Base-by-base conservation (phyloP, 805 yeast species). In the Metschnikowia similis region DNA sequence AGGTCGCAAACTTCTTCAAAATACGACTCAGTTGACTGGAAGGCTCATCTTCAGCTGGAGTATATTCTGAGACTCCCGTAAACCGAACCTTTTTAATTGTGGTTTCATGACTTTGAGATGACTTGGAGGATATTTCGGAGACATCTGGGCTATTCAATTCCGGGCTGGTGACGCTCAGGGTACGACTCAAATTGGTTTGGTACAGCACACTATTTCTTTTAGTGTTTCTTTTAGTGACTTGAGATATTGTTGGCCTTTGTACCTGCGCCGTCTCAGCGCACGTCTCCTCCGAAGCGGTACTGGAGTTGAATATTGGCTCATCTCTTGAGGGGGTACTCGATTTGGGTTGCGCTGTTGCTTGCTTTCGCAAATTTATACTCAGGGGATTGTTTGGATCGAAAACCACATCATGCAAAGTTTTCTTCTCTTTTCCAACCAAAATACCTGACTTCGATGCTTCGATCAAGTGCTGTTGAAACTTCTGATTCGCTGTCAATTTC, bases 21-120 rank as follows among this genome's bases (percentile, higher is more conserved):
- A 74, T 66, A 21, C 63, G 60, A 47, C 63, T 63, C 3, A 74
- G 60, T 47, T 70, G 71, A 39, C 61, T 64, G 8, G 81, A 68
- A 1, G 84, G 84, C 0, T 79, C 80, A 62, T 80, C 85, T 59
- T 80, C 85, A 6, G 73, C 79, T 32, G 74, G 80, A 2, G 73
- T 58, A 49, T 77, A 80, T 45, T 71, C 77, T 0, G 79, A 71
- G 5, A 80, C 83, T 0, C 83, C 84, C 4, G 66, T 65, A 53
- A 80, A 80, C 31, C 84, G 60, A 9, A 80, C 84, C 53, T 67
- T 77, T 53, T 77, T 79, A 2, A 63, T 46, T 2, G 48, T 40
- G 16, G 48, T 41, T 7, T 52, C 55, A 17, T 44, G 37, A 13
- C 31, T 39, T 8, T 45, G 32, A 16, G 60, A 53, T 10, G 57